Evolutionary conservation across 371 early-diverging fungal species (phyloP).

Genomic region (Syncephalastrum contaminatum): DNA sequence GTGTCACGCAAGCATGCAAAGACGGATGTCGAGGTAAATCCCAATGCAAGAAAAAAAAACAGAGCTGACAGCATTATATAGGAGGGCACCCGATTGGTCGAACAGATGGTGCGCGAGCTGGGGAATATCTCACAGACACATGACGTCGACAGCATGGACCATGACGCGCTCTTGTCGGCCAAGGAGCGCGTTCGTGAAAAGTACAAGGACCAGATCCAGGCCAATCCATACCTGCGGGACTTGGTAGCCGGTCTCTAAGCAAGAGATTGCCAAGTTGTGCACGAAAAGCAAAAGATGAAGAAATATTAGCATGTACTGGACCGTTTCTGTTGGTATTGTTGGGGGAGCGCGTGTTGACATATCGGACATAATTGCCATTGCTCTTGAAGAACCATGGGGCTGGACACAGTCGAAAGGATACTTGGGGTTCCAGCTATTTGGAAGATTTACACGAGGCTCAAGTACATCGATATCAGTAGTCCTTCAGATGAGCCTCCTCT

Average conservation of each 20-base stretch:
- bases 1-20: slow-evolving; percentile 19
- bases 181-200: slow-evolving; percentile 37
- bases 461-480: too few relatives aligned
- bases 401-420: too few relatives aligned
- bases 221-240: slow-evolving; percentile 47
- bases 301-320: too few relatives aligned
- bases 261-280: too few relatives aligned
- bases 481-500: too few relatives aligned
- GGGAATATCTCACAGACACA: slow-evolving; percentile 19
- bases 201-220: slow-evolving; percentile 38
- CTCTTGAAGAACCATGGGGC: too few relatives aligned
- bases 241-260: slow-evolving; percentile 5
- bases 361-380: too few relatives aligned
- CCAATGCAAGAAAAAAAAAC: slow-evolving; percentile 1
- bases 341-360: too few relatives aligned
- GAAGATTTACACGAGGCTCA: too few relatives aligned
- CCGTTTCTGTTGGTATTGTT: too few relatives aligned
- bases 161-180: slow-evolving; percentile 24
- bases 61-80: not conserved
- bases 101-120: slow-evolving; percentile 39
- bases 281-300: too few relatives aligned
- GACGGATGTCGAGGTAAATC: slow-evolving; percentile 36
- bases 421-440: too few relatives aligned
- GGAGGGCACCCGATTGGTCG: slow-evolving; percentile 13
- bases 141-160: slow-evolving; percentile 24